A percentile compares a stretch with the other conserved stretches of the same genome.
Conservation (phyloP, 225 moss, liverwort and hornwort species). For the Marchantia polymorpha region DNA sequence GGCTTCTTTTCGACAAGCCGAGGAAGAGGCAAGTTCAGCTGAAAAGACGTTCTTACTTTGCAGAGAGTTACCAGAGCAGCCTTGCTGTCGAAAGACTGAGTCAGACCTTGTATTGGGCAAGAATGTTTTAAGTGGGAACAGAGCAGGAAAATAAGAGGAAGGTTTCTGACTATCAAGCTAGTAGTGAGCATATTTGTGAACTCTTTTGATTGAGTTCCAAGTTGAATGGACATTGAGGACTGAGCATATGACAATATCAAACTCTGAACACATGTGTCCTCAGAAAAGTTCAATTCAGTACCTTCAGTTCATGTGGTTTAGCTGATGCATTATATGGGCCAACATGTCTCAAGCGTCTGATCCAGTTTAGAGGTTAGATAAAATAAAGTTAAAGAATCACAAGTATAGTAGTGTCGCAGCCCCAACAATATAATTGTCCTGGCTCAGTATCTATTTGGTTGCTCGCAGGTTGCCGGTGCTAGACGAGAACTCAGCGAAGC, state of each 20-base stretch:
- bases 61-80: neutral
- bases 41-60: neutral
- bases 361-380: too few relatives aligned
- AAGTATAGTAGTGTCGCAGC: too few relatives aligned
- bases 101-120: neutral
- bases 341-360: too few relatives aligned
- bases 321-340: too few relatives aligned
- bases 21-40: constrained; percentile 36
- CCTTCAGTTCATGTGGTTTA: too few relatives aligned
- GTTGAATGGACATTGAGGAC: neutral
- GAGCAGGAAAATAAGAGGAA: neutral
- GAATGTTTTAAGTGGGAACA: neutral
- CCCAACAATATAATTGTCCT: too few relatives aligned
- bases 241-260: neutral
- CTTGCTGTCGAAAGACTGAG: neutral
- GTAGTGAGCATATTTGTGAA: neutral
- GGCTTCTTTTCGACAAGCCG: constrained; percentile 35
- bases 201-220: neutral
- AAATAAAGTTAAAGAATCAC: too few relatives aligned
- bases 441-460: neutral
- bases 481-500: constrained; percentile 38
- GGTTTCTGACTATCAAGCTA: neutral
- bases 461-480: constrained; percentile 34
- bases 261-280: too few relatives aligned
- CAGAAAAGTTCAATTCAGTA: too few relatives aligned